Evolutionary conservation across 345 rosid species (phyloP).

Genomic region (Eucalyptus tenuipes): DNA sequence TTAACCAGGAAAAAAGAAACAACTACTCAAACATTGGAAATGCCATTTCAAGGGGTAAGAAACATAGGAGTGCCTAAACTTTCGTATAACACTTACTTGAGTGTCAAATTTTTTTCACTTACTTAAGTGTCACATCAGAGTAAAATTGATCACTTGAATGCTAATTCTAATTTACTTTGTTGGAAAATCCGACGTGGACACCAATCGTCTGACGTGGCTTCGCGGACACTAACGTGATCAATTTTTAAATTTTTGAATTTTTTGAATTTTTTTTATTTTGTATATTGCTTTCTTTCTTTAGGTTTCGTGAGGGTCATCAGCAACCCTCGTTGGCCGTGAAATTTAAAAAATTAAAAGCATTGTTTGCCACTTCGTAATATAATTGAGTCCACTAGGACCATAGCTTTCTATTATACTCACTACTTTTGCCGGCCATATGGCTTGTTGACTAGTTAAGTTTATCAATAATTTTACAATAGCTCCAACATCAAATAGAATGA

Average conservation of each 20-base stretch:
- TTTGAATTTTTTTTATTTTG: too few species aligned
- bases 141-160: too few species aligned
- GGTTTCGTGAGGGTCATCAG: neutral
- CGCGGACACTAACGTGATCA: accelerated
- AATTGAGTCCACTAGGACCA: neutral
- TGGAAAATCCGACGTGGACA: too few species aligned
- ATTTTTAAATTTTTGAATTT: too few species aligned
- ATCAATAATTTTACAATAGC: neutral
- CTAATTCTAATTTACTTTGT: too few species aligned
- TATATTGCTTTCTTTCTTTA: too few species aligned
- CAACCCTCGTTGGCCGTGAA: neutral
- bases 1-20: neutral
- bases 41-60: too few species aligned
- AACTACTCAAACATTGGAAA: neutral
- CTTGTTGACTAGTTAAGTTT: neutral
- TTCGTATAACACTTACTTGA: neutral
- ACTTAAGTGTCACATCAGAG: too few species aligned
- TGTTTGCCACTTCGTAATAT: neutral
- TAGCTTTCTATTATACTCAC: neutral
- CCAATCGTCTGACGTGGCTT: accelerated
- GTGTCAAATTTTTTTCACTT: too few species aligned
- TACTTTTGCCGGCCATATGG: neutral
- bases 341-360: neutral
- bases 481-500: neutral
- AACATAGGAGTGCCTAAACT: too few species aligned